Percentiles rank a stretch among this genome's conserved stretches.
phyloP scores from a whole-genome alignment of 2,329 filamentous ascomycete species.

The Trichoderma pleuroti region DNA sequence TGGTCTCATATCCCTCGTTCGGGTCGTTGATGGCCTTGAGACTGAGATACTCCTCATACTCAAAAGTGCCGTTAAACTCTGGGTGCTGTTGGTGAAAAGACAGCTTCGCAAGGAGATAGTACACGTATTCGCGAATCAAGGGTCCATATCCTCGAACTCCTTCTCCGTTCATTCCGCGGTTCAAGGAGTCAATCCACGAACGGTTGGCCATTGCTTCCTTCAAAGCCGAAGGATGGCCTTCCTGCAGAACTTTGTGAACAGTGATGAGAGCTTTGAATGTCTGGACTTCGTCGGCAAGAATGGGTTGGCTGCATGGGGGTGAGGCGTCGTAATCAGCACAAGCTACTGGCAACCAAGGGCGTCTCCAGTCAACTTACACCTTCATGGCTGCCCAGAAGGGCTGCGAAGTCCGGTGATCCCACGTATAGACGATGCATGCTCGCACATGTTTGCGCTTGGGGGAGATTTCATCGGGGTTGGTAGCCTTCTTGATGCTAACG shows the following conservation, averaged over 20 bases:
- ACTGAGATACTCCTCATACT: constrained; percentile 98
- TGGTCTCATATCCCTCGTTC: constrained; percentile 96
- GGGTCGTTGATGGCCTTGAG: constrained; percentile 98
- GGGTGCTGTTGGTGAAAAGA: constrained; percentile 95
- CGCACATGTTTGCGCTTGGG: constrained; percentile 90
- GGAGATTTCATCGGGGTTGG: constrained; percentile 63
- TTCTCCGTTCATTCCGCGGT: constrained; percentile 76
- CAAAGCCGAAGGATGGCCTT: constrained; percentile 84
- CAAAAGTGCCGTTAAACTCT: constrained; percentile 97
- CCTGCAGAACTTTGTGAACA: constrained; percentile 94
- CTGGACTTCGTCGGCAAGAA: constrained; percentile 95
- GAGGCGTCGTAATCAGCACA: neutral
- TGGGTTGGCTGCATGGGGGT: constrained; percentile 68
- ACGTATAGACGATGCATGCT: constrained; percentile 96
- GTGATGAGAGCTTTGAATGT: constrained; percentile 98
- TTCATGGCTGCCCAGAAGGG: constrained; percentile 99
- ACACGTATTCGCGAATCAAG: constrained; percentile 94
- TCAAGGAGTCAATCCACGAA: constrained; percentile 89
- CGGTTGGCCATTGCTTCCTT: constrained; percentile 86
- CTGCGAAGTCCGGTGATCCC: constrained; percentile 94
- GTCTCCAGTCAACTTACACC: constrained; percentile 64
- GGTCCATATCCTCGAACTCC: constrained; percentile 87
- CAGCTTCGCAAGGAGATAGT: constrained; percentile 89
- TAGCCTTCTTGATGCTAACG: constrained; percentile 69
- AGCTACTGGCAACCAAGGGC: neutral